Evolutionary conservation across 1,284 basidiomycete species (phyloP).

Genomic region (Taiwanofungus camphoratus): DNA sequence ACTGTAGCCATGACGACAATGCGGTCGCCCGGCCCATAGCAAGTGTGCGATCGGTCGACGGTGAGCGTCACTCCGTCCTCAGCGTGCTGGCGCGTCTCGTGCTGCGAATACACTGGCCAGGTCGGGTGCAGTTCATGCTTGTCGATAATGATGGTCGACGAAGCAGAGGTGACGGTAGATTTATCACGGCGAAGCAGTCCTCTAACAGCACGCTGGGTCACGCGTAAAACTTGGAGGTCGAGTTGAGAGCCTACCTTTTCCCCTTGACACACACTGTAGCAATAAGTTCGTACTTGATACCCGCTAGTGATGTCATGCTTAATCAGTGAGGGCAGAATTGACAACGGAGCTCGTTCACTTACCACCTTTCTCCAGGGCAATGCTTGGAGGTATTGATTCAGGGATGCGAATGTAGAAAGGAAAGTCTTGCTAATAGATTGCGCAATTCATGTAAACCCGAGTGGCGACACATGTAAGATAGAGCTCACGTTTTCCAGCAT

Average conservation of each 20-base stretch:
- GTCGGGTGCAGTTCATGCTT: slow-evolving; percentile 87
- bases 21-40: slow-evolving; percentile 81
- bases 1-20: slow-evolving; percentile 66
- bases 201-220: slow-evolving; percentile 39
- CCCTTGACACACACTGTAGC: slow-evolving; percentile 79
- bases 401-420: slow-evolving; percentile 83
- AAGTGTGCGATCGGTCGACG: slow-evolving; percentile 70
- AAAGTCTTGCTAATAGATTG: slow-evolving; percentile 57
- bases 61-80: slow-evolving; percentile 67
- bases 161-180: slow-evolving; percentile 50
- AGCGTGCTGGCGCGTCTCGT: slow-evolving; percentile 62
- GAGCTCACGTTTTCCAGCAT: slow-evolving; percentile 57
- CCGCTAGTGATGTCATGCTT: slow-evolving; percentile 39
- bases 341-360: slow-evolving; percentile 15
- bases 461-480: not conserved
- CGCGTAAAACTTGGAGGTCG: not conserved
- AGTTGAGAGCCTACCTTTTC: slow-evolving; percentile 54
- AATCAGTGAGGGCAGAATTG: not conserved
- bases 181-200: slow-evolving; percentile 73
- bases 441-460: not conserved
- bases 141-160: slow-evolving; percentile 71
- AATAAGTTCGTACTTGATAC: slow-evolving; percentile 80
- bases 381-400: slow-evolving; percentile 77
- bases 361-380: slow-evolving; percentile 70
- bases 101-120: slow-evolving; percentile 83